Evolutionary conservation across 2,329 filamentous ascomycete genomes (phyloP).

Genomic region (Iodosphaeria phyllophila): DNA sequence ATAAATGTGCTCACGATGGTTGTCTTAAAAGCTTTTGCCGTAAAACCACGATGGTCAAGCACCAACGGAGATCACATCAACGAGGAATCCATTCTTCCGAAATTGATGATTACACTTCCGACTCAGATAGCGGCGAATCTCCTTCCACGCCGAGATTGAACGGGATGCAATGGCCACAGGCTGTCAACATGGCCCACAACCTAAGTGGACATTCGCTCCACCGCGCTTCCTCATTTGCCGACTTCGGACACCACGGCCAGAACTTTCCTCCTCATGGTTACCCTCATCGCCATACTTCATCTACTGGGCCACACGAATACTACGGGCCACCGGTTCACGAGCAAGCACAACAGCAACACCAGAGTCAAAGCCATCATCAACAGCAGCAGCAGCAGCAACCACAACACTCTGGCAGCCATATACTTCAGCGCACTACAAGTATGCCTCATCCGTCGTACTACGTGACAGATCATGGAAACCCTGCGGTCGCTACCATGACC

Average conservation of each 20-base stretch:
- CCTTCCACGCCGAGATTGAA: constrained; percentile 37
- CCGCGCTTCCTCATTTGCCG: constrained; percentile 32
- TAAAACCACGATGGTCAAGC: constrained; percentile 55
- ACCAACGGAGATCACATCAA: constrained; percentile 42
- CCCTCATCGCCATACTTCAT: constrained; percentile 27
- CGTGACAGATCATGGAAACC: constrained; percentile 41
- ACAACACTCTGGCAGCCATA: constrained; percentile 23
- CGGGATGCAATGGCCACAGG: constrained; percentile 30
- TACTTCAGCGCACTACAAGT: constrained; percentile 28
- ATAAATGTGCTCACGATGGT: constrained; percentile 40
- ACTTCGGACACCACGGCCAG: constrained; percentile 31
- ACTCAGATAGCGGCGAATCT: constrained; percentile 38
- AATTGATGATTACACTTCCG: constrained; percentile 33
- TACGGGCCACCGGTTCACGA: constrained; percentile 22
- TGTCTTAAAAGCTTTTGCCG: constrained; percentile 53
- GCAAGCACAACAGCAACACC: constrained; percentile 8
- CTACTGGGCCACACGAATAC: constrained; percentile 23
- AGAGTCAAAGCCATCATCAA: constrained; percentile 3
- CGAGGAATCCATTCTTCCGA: constrained; percentile 37
- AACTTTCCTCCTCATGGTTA: constrained; percentile 24
- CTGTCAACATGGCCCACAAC: constrained; percentile 18
- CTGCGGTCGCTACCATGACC: constrained; percentile 42
- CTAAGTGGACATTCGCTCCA: constrained; percentile 24
- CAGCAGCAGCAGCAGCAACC: constrained; percentile 18
- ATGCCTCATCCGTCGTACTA: constrained; percentile 30